Base-by-base conservation (phyloP, 345 rosid genomes). In the Rubroshorea leprosula region DNA sequence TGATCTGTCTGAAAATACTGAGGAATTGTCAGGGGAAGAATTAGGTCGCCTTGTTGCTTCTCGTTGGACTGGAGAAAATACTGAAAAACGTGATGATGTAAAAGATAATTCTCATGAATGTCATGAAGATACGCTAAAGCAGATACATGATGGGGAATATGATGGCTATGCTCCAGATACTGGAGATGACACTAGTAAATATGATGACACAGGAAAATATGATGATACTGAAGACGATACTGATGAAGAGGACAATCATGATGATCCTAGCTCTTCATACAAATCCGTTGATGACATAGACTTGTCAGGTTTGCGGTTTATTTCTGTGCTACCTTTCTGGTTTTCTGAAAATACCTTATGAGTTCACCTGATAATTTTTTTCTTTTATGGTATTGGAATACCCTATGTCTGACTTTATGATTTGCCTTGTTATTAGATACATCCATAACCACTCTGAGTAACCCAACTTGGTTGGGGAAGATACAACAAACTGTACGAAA, bases 31-130 rank as follows among this genome's bases (percentile, higher is more conserved):
- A 45, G 87, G 76, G 72, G 99, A 85, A 70, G 95, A 94, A 74
- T 63, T 87, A 68, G 97, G 99, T 66, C 90, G 81, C 62, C 95
- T 84, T 66, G 82, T 94, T 70, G 97, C 93, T 29, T 94, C 97
- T 68, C 96, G 97, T 35, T 94, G 99, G 99, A 90, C 99, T 1
- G 90, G 99, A 64, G 81, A 78, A 61, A 80, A 67, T 51, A 60
- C 77, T 23, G 86, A 81, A 56, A 78, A 78, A 72, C 68, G 78
- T 67, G 76, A 68, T 38, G 80, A 20, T 61, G 50, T 57, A 26
- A 57, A 65, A 57, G 67, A 64, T 58, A 74, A 64, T 20, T 53
- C 66, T 51, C 77, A 75, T 68, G 75, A 74, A 63, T 72, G 52
- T 61, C 77, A 71, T 60, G 95, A 84, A 49, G 84, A 78, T 46